Percentiles rank a stretch among this genome's conserved stretches.
These are phyloP conservation scores for Mycena crocata DNA, from an alignment of 768 basidiomycete species.

Conservation along the genomic window DNA sequence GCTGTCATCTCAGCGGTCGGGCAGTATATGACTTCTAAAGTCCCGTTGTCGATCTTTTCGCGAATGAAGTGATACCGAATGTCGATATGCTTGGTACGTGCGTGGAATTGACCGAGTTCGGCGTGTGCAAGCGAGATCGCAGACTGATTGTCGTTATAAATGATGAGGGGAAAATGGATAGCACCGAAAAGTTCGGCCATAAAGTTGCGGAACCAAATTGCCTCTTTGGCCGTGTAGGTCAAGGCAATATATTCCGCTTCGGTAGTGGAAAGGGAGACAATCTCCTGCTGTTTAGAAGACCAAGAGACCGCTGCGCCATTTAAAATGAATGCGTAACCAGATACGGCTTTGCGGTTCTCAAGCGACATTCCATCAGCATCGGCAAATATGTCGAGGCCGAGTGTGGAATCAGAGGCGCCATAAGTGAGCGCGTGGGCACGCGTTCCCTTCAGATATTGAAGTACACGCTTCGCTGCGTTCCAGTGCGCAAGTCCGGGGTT, in stretches of 20 bases:
- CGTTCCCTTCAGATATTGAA: constrained; percentile 25
- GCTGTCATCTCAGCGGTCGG: constrained; percentile 23
- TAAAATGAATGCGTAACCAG: constrained; percentile 12
- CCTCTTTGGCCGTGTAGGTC: constrained; percentile 11
- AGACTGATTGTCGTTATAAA: constrained; percentile 24
- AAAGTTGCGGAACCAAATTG: constrained; percentile 12
- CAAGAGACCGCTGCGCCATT: constrained; percentile 27
- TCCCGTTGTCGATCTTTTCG: constrained; percentile 1
- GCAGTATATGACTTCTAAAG: constrained; percentile 18
- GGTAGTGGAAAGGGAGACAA: constrained; percentile 15
- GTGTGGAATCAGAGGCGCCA: not conserved
- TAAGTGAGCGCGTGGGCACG: constrained; percentile 1
- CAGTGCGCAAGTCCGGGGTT: constrained; percentile 24
- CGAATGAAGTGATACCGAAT: constrained; percentile 26
- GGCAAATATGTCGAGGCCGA: constrained; percentile 12
- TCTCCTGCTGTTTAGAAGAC: constrained; percentile 23
- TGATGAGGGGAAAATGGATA: constrained; percentile 2
- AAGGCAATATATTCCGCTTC: constrained; percentile 27
- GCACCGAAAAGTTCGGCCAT: constrained; percentile 20
- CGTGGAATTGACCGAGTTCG: constrained; percentile 24
- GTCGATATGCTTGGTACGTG: constrained; percentile 26
- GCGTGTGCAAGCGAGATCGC: constrained; percentile 22
- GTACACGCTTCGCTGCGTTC: constrained; percentile 20
- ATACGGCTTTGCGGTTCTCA: constrained; percentile 17
- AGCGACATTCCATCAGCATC: constrained; percentile 20